Percentiles rank a stretch among this genome's conserved stretches.
Evolutionary conservation across 2,329 filamentous ascomycete genomes (phyloP).

Genomic region (Fusarium praegraminearum): DNA sequence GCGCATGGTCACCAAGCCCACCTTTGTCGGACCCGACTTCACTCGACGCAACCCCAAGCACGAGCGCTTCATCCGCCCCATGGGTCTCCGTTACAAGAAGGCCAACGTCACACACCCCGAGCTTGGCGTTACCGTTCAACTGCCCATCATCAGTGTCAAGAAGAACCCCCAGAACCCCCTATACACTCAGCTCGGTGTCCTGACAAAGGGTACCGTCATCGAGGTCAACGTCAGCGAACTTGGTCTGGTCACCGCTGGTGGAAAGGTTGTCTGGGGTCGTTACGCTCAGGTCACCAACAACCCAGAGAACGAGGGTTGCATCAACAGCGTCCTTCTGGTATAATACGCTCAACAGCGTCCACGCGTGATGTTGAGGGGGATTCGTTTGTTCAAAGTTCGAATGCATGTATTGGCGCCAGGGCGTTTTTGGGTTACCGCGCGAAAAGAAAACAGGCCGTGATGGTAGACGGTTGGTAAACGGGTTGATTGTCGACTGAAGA

Average conservation of each 20-base stretch:
- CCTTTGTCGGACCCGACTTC: conserved; percentile 90
- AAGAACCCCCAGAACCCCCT: conserved; percentile 84
- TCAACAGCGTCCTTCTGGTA: conserved; percentile 46
- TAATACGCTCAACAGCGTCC: conserved; percentile 28
- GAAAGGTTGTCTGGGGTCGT: conserved; percentile 93
- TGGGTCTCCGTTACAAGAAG: conserved; percentile 65
- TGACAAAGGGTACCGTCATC: conserved; percentile 83
- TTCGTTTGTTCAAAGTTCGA: conserved; percentile 40
- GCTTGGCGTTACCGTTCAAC: conserved; percentile 86
- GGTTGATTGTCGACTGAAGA: conserved; percentile 48
- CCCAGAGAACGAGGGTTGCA: conserved; percentile 59
- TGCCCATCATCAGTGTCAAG: conserved; percentile 78
- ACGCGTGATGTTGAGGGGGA: conserved; percentile 18
- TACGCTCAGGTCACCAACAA: conserved; percentile 70
- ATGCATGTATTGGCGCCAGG: conserved; percentile 48
- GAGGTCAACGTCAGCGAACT: conserved; percentile 96
- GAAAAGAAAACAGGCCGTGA: conserved; percentile 37
- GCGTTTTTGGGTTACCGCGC: conserved; percentile 44
- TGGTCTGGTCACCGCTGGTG: conserved; percentile 88
- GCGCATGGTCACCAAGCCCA: conserved; percentile 71
- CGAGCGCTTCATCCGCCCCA: conserved; percentile 67
- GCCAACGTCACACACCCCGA: conserved; percentile 76
- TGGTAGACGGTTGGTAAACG: conserved; percentile 40
- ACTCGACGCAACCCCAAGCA: conserved; percentile 88
- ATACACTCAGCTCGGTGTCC: conserved; percentile 91